Evolutionary conservation across 371 early-diverging fungal genomes (phyloP), one percentile per base, ranked within the genome.

Genomic region (Mucor velutinosus): DNA sequence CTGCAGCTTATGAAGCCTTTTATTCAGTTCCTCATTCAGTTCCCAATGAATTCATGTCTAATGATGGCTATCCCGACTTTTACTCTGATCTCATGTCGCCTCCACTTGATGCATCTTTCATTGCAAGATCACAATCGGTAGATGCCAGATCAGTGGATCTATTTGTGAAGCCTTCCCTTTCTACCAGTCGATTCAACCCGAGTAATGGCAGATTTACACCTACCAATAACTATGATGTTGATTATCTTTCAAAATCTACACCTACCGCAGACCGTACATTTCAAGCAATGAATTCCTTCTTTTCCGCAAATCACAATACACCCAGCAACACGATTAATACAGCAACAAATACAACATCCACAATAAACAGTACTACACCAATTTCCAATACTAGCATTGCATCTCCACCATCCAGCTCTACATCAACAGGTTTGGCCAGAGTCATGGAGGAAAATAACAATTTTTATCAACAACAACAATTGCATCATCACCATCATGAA

Each of bases 1-100:
- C 72, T 49, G 72, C 87, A 8, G 77, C 80, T 32, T 88, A 83
- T 63, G 88, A 88, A 57, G 81, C 84, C 25, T 85, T 85, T 57
- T 73, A 83, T 76, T 85, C 85, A 19, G 83, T 84, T 10, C 79
- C 80, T 56, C 76, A 76, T 47, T 33, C 80, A 15, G 62, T 58
- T 23, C 60, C 84, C 7, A 80, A 76, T 65, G 85, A 86, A 25
- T 64, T 80, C 21, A 70, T 81, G 49, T 77, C 86, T 32, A 65
- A 71, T 55, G 60, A 60, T 56, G 58, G 39, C 29, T 65, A 62
- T 25, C 59, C 53, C 47, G 67, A 67, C 47, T 72, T 63, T 55
- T 65, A 61, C 68, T 74, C 69, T 63, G 73, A 66, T 66, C 67
- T 72, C 59, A 66, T 60, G 30, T 60, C 63, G 7, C 47, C 70